Base-by-base conservation (phyloP, 352 stramenopile genomes). In the Globisporangium paroecandrum region DNA sequence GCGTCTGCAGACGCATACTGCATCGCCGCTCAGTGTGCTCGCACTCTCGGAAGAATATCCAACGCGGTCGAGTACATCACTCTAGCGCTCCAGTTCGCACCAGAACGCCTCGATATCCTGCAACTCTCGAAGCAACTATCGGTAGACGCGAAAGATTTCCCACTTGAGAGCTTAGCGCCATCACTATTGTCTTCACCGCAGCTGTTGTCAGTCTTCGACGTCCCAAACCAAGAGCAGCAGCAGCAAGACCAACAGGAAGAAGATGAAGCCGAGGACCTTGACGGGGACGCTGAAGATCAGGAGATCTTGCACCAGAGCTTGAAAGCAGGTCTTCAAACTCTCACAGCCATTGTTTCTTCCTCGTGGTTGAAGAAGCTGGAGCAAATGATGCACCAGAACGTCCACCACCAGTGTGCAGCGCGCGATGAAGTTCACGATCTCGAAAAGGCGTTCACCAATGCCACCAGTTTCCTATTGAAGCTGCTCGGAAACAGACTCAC, bases 351-450 rank as follows among this genome's bases (percentile, higher is more conserved):
- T 64, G 85, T 34, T 65, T 78, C 57, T 55, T 72, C 66, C 57
- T 78, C 67, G n/a, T 69, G 72, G 70, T 59, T 90, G 43, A 51
- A 58, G 0, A 78, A 77, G 15, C 27, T 89, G 9, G 82, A 89
- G 63, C 58, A 60, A 24, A 75, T 86, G 63, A 75, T 86, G 75
- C 79, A 90, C 62, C 75, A 79, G 64, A 82, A 82, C 43, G 68
- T 86, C 18, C 82, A 87, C 63, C 82, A 90, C 64, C 58, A 73
- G 38, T 90, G 82, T 9, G 79, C 82, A 1, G 69, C 43, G n/a
- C 66, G 58, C 46, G 36, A 54, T 2, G 75, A 87, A 54, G 64
- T 77, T 7, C 58, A 66, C 15, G 49, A 75, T 34, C 63, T 88
- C 6, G 68, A 86, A 2, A 36, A 46, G 8, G 59, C 58, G n/a